Base-by-base conservation (phyloP, 306 rosid species). In the Sophora flavescens region DNA sequence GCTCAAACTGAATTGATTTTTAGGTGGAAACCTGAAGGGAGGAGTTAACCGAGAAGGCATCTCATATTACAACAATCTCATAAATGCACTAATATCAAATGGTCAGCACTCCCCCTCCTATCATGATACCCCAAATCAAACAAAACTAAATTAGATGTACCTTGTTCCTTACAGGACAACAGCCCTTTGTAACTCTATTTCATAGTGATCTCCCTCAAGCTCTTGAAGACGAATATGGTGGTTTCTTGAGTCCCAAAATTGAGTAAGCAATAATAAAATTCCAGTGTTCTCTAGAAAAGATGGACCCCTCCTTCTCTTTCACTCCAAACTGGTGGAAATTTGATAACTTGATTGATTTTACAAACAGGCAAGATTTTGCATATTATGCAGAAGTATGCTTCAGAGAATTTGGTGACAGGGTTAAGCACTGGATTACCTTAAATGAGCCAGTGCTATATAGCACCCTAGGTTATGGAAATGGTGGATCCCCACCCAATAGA, bases 201-300 rank as follows among this genome's bases (percentile, higher is more conserved):
- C 91, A 89, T 48, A 85, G 79, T 72, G 94, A 89, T 68, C 69
- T 76, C 70, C 94, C 91, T 57, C 94, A 89, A 84, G 85, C 83
- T 8, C 83, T 87, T 48, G 88, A 89, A 57, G 88, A 89, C 53
- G 82, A 69, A 44, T 89, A 87, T 30, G 84, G 87, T 11, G 94
- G 94, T 59, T 87, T 89, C 47, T 33, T 87, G 60, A 87, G 84
- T 76, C 85, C 84, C 48, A 83, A 78, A 36, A 84, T 84, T 11
- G 87, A 82, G 91, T 89, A 78, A 84, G 88, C 79, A 17, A 33
- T 50, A 53, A 6, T 70, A 32, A 54, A n/a, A 33, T 51, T 17
- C 6, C 56, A 58, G 11, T 75, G 9, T 75, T 39, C 10, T 35
- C 32, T 74, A 18, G 44, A 60, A 66, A 28, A 66, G 32, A 51